Evolutionary conservation across 306 rosid species (phyloP).

Genomic region (Morella rubra): DNA sequence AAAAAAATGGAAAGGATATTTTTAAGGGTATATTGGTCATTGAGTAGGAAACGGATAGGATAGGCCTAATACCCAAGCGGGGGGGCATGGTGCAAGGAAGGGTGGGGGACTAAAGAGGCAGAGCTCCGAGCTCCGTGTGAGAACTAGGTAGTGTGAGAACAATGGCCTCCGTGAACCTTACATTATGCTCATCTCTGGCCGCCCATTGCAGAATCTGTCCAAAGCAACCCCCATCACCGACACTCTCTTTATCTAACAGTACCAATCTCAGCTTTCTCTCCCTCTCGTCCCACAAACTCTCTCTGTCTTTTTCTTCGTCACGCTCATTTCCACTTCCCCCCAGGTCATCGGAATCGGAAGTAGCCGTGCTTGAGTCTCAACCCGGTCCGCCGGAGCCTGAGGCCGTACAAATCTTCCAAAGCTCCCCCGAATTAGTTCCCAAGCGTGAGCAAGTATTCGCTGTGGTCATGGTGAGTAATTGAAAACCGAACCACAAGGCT

Average conservation of each 20-base stretch:
- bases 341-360: constrained; percentile 45
- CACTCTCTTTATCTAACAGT: constrained; percentile 22
- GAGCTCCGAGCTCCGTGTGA: background rate
- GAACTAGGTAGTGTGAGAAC: background rate
- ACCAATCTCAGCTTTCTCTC: constrained; percentile 34
- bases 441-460: constrained; percentile 78
- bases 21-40: constrained; percentile 7
- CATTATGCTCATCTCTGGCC: constrained; percentile 58
- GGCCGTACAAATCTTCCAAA: constrained; percentile 32
- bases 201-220: constrained; percentile 54
- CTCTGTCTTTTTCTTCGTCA: constrained; percentile 39
- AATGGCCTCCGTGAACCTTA: constrained; percentile 75
- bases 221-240: constrained; percentile 22
- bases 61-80: constrained; percentile 2
- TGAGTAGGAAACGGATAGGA: constrained; percentile 10
- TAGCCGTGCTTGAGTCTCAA: constrained; percentile 23
- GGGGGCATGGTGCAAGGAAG: background rate
- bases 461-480: constrained; percentile 75
- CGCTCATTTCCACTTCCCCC: constrained; percentile 40
- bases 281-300: constrained; percentile 41
- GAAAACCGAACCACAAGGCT: background rate
- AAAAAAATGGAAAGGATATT: background rate
- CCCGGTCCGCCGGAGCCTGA: constrained; percentile 30
- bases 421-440: constrained; percentile 39
- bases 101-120: background rate